A percentile compares a stretch with the other conserved stretches of the same genome.
phyloP scores from a whole-genome alignment of 306 rosid species.

The Parietaria judaica region DNA sequence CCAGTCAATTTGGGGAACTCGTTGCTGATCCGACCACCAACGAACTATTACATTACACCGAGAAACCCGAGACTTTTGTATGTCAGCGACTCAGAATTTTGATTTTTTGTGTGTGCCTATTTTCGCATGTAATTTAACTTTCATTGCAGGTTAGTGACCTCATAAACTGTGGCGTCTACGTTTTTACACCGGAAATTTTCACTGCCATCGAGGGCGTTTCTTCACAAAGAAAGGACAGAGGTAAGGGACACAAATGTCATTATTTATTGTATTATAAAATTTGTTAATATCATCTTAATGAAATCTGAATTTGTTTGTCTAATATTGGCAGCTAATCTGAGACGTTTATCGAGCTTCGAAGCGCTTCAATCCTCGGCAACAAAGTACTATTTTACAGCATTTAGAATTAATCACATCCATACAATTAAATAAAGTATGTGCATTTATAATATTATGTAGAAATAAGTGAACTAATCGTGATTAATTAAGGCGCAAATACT shows the following conservation, averaged over 20 bases:
- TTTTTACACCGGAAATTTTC: conserved; percentile 81
- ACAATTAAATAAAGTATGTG: background rate
- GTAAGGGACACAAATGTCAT: conserved; percentile 23
- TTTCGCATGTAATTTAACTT: conserved; percentile 14
- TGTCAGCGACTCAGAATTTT: conserved; percentile 11
- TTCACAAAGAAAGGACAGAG: conserved; percentile 68
- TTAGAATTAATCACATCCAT: too few relatives aligned
- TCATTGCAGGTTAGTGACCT: conserved; percentile 71
- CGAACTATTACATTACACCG: conserved; percentile 91
- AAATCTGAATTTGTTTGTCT: background rate
- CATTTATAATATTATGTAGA: too few relatives aligned
- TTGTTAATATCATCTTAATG: background rate
- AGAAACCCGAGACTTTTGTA: conserved; percentile 96
- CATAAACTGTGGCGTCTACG: conserved; percentile 85
- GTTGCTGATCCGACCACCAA: conserved; percentile 83
- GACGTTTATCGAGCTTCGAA: conserved; percentile 90
- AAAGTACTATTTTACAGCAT: conserved; percentile 31
- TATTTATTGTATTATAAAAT: too few relatives aligned
- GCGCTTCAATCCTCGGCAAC: conserved; percentile 73
- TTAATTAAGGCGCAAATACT: too few relatives aligned
- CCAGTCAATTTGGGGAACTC: conserved; percentile 79
- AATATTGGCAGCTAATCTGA: conserved; percentile 69
- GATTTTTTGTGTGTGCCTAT: background rate
- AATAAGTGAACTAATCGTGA: too few relatives aligned
- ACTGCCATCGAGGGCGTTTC: conserved; percentile 73